Base-by-base conservation (phyloP, 1,284 basidiomycete genomes). In the Coniferiporia weirii region DNA sequence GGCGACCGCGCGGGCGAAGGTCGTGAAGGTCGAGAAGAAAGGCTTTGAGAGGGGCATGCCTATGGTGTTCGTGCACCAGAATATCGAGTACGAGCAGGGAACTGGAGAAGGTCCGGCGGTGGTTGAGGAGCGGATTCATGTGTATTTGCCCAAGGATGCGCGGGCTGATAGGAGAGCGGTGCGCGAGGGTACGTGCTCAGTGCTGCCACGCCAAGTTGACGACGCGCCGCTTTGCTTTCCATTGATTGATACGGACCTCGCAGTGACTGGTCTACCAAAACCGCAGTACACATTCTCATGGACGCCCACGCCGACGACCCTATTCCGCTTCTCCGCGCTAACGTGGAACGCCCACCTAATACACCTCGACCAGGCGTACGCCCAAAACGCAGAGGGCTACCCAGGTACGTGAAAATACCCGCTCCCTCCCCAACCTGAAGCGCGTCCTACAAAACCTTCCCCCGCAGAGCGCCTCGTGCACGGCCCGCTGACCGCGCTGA, bases 311-410 rank as follows among this genome's bases (percentile, higher is more conserved):
- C 71, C 83, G 38, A 84, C 84, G 4, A 90, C 87, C 1, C 76
- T 93, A 20, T 93, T 93, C 75, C 83, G 90, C 9, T 94, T 89
- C 73, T 92, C 89, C 9, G 89, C 91, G 13, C 75, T 93, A 40
- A 93, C 86, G 60, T 92, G 89, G 73, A 89, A 91, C 64, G 84
- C 81, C 8, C 87, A 91, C 65, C 76, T 82, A 61, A 87, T 91
- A 63, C 88, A 91, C 69, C 75, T 89, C 10, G 85, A 91, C 72
- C 82, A 81, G 62, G 81, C 84, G 27, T 91, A 86, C 67, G 81
- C 88, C 12, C 80, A 79, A 51, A 69, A 74, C 20, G 76, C 75
- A n/a, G 88, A 93, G 71, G 87, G 88, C 9, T 89, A 91, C 65
- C 79, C 83, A 65, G 88, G 88, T 86, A 61, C 36, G 53, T 54